These are phyloP conservation scores for Pestalotiopsis fici DNA, from an alignment of 2,329 filamentous ascomycete genomes.

Conservation along the genomic window DNA sequence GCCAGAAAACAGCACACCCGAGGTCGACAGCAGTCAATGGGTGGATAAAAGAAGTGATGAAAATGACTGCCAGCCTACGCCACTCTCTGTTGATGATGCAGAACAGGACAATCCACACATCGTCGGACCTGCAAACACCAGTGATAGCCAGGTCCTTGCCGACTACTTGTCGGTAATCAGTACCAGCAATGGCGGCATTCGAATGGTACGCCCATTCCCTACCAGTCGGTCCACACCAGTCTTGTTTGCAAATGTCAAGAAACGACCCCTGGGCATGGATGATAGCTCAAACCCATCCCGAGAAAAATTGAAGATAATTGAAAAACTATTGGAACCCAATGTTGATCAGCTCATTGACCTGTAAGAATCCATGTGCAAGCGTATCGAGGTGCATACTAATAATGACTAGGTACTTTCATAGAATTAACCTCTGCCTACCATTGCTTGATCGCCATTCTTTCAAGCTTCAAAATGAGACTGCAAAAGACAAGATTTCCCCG, in stretches of 20 bases:
- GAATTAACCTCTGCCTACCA: conserved; percentile 62
- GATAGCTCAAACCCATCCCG: conserved; percentile 38
- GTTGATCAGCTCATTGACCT: conserved; percentile 49
- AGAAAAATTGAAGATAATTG: conserved; percentile 55
- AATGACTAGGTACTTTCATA: conserved; percentile 48
- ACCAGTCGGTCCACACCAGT: conserved; percentile 32
- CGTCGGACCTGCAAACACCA: conserved; percentile 59
- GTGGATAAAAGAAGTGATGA: conserved; percentile 27
- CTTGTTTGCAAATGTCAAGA: conserved; percentile 47
- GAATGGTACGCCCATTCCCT: conserved; percentile 21
- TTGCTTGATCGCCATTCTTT: conserved; percentile 59
- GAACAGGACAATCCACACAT: conserved; percentile 49
- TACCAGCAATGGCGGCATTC: conserved; percentile 20
- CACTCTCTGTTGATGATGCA: conserved; percentile 32
- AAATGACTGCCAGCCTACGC: conserved; percentile 6
- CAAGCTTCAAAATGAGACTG: conserved; percentile 43
- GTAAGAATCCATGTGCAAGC: conserved; percentile 29
- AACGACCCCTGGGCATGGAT: conserved; percentile 43
- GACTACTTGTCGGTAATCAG: conserved; percentile 51
- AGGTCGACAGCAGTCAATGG: neutral
- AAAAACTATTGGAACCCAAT: conserved; percentile 59
- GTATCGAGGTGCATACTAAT: conserved; percentile 1
- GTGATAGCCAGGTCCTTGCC: conserved; percentile 62
- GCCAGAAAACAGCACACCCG: neutral
- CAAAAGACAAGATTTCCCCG: conserved; percentile 52